Evolutionary conservation across 768 basidiomycete species (phyloP), one percentile per base, ranked within the genome.

Genomic region (Saitozyma podzolica): DNA sequence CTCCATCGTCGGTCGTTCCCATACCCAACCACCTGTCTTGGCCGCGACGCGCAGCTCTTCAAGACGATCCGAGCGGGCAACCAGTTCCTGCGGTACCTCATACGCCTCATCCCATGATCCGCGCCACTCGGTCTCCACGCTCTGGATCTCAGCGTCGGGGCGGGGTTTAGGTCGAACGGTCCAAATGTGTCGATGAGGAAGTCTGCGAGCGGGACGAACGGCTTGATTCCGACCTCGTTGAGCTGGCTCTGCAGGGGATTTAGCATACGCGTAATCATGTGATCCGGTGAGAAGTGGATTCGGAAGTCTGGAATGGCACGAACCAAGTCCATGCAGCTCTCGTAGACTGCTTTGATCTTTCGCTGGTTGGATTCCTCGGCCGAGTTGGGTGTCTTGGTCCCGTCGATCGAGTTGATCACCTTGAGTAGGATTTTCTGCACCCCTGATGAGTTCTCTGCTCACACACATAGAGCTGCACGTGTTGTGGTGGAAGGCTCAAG

Each of bases 251-350:
- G 54, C 10, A 11, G 20, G 11, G 29, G 59, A 20, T 14, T 62
- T 55, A 62, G 61, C 40, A 13, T 9, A 6, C 11, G 11, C 2
- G 51, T 19, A 2, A 29, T 14, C 19, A 43, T 6, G 29, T 48
- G 47, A 48, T 43, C 54, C 39, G 9, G 9, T 50, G 45, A 37
- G 9, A 51, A 10, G 43, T 9, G n/a, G 45, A 53, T 42, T 6
- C 48, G 40, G 41, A 42, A 11, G 40, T 29, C 29, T 29, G 29
- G 29, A 2, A 5, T 29, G 20, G 13, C 11, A 67, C 77, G 60
- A 56, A 76, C 82, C 76, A 94, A 89, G 64, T 92, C 85, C 81
- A 90, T 81, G 77, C 96, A 99, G 20, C 91, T 90, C 2, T 81
- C 68, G 78, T 92, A 96, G 65, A 93, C 85, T 41, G 84, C 82